Base-by-base conservation (phyloP, 2,329 filamentous ascomycete genomes). In the Colletotrichum falcatum region DNA sequence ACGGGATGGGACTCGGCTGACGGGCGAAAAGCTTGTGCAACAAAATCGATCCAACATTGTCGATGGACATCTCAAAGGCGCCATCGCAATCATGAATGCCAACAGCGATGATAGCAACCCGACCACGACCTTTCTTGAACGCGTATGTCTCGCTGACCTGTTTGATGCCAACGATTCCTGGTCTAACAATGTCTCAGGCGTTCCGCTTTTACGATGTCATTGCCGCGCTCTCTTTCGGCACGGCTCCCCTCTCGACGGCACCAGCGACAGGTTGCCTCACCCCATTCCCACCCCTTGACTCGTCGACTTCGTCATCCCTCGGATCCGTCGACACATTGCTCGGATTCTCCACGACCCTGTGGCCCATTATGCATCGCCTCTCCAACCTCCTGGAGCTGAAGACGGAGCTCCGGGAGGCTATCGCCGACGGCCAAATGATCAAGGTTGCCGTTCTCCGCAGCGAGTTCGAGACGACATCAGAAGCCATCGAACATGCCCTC, bases 191-290 rank as follows among this genome's bases (percentile, higher is more conserved):
- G 9, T 16, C 6, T 26, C 65, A 90, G 88, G 88, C 88, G 1
- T 91, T 91, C 74, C 85, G 87, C 7, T 91, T 90, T 74, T 90
- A 91, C 78, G 89, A 91, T 75, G 89, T 91, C 28, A 90, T 90
- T 66, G 86, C 88, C 7, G 88, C 89, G 1, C 79, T 91, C 37
- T 91, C 89, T 0, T 84, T 90, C 61, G 88, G 88, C 65, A 89
- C 86, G 16, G 81, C 87, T 5, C 88, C 88, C 2, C 81, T 90
- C 16, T 86, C 87, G 1, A 83, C 81, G 16, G 82, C 85, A 3
- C 84, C 86, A 2, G 83, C 83, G 16, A 81, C 83, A 6, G 83
- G 83, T 20, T 82, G 83, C 30, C 80, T 86, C 2, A 77, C 84
- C 3, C 84, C 85, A 1, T 80, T 86, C 48, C 82, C 86, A 20